Percentiles rank a stretch among this genome's conserved stretches.
Evolutionary conservation across 257 asterid genomes (phyloP).

Genomic region (Capsicum baccatum): DNA sequence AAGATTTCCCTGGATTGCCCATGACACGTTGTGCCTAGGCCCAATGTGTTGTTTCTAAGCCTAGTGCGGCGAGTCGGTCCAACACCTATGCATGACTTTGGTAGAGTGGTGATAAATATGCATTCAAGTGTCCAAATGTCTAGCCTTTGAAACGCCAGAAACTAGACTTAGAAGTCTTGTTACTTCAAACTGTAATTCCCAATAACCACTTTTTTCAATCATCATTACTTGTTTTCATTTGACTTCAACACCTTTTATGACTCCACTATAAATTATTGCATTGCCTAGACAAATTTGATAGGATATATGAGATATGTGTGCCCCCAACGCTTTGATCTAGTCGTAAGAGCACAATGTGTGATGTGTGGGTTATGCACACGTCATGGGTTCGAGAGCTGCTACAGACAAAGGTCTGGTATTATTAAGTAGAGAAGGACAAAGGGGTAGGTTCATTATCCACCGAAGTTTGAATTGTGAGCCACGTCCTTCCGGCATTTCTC

Average conservation of each 20-base stretch:
- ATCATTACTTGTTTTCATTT: not conserved
- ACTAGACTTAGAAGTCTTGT: not conserved
- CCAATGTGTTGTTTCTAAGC: not conserved
- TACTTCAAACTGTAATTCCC: not conserved
- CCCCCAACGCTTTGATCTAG: not conserved
- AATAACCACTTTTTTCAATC: not conserved
- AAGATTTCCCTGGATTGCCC: not conserved
- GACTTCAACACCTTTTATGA: not conserved
- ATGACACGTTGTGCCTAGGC: not conserved
- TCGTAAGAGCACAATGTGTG: not conserved
- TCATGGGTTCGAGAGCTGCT: not conserved
- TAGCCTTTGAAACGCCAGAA: too few relatives aligned
- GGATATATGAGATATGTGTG: not conserved
- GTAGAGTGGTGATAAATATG: not conserved
- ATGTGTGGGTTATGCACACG: not conserved
- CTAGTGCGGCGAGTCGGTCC: not conserved
- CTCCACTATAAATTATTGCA: not conserved
- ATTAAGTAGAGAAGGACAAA: not conserved
- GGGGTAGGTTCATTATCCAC: not conserved
- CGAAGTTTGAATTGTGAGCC: not conserved
- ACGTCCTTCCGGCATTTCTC: not conserved
- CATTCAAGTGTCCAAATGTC: not conserved
- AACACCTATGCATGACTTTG: not conserved
- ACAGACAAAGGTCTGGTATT: not conserved
- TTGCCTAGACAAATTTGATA: too few relatives aligned